Evolutionary conservation across 1,139 yeast genomes (phyloP), one percentile per base, ranked within the genome.

Genomic region (Blastobotrys raffinosifermentans): DNA sequence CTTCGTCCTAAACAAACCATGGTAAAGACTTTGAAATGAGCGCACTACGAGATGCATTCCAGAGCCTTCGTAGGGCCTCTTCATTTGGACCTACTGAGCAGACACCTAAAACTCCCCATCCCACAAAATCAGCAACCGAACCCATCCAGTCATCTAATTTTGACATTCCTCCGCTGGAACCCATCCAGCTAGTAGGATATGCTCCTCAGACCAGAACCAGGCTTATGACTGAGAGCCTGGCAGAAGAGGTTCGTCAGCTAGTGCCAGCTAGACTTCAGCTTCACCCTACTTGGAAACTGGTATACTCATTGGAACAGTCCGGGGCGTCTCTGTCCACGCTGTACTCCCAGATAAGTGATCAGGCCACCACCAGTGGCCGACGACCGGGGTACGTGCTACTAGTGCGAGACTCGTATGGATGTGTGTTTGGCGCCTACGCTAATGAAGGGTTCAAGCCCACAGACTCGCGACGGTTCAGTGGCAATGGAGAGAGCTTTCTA

Each of bases 401-500:
- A 2, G 65, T 89, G 5, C 69, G 69, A 54, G 96, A 89, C 54
- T 64, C 69, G 13, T 64, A 68, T 20, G 75, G 77, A 34, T 71
- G 76, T 23, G 61, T 75, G 32, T 91, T 91, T 66, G 99, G 99
- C 0, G 83, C 89, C 9, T 93, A 77, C 56, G 53, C 79, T 37
- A 91, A 86, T 58, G 96, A 86, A 48, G 69, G 75, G 40, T 71
- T 83, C 40, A 77, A 73, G 44, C 80, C 87, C 3, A 70, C 79
- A 49, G 77, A 77, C 35, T 40, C 52, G 13, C 73, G 74, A 53
- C 69, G 87, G 41, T 91, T 80, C 61, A 83, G 80, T 51, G 98
- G 98, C 2, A 89, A 87, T 59, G 96, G 97, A 1, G 96, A 91
- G 58, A 86, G 97, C 54, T 87, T 89, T 52, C 68, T 91, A 23